Percentiles rank a stretch among this genome's conserved stretches.
Conservation (phyloP, 768 basidiomycete genomes). For the Boletus reticuloceps region DNA sequence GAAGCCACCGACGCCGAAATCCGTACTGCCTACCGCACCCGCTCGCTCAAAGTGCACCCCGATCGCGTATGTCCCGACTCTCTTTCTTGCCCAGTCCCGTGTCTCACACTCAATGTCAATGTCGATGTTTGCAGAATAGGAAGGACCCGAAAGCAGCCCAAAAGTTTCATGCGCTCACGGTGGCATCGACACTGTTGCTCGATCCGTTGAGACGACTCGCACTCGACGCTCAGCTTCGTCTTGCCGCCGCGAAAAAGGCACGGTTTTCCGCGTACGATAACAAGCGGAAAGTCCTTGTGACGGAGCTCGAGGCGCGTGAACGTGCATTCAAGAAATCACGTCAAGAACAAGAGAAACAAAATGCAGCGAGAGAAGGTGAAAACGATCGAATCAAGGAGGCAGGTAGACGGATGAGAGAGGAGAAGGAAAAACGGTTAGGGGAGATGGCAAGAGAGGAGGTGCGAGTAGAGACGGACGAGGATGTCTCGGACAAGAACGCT, state of each 20-base stretch:
- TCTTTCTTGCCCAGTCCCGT: slow-evolving; percentile 12
- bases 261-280: slow-evolving; percentile 68
- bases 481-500: slow-evolving; percentile 41
- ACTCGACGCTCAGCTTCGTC: slow-evolving; percentile 74
- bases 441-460: slow-evolving; percentile 37
- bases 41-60: slow-evolving; percentile 84
- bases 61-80: slow-evolving; percentile 58
- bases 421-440: slow-evolving; percentile 54
- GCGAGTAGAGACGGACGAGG: slow-evolving; percentile 29
- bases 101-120: neutral
- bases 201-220: slow-evolving; percentile 78
- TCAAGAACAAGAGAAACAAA: slow-evolving; percentile 59
- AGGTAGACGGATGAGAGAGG: slow-evolving; percentile 64
- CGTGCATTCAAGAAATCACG: slow-evolving; percentile 71
- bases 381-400: slow-evolving; percentile 75
- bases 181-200: slow-evolving; percentile 76
- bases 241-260: slow-evolving; percentile 64
- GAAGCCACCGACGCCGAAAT: slow-evolving; percentile 79
- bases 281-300: slow-evolving; percentile 72
- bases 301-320: slow-evolving; percentile 79
- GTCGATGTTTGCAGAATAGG: slow-evolving; percentile 51
- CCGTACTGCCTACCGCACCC: slow-evolving; percentile 72
- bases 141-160: slow-evolving; percentile 81
- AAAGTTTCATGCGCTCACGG: slow-evolving; percentile 83
- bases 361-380: slow-evolving; percentile 52